Base-by-base conservation (phyloP, 2,329 filamentous ascomycete genomes). In the Helicocarpus griseus region DNA sequence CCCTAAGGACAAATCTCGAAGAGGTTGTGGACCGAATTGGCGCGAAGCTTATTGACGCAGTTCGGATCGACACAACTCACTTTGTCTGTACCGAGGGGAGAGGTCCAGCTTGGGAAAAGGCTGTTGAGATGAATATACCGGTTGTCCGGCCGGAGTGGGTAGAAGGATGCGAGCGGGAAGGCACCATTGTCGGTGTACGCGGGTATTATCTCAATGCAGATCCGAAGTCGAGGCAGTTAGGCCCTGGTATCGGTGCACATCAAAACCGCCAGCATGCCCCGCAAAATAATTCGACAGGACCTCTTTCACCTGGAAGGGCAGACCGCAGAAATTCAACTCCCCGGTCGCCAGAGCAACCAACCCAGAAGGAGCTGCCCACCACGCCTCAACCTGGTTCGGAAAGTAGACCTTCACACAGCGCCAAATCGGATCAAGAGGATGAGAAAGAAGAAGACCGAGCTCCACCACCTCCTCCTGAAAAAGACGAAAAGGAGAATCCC, bases 91-190 rank as follows among this genome's bases (percentile, higher is more conserved):
- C 89, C 8, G 93, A 98, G 68, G 90, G 90, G 28, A 77, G 90
- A 51, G 93, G 93, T 29, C 78, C 87, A 48, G 79, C 85, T 11
- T 98, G 93, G 93, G 93, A 98, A 72, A 94, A 93, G 75, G 93
- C 93, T 1, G 85, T 91, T 28, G 91, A 97, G 74, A 94, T 90
- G 81, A 98, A 97, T 68, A 95, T 98, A 50, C 93, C 93, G 6
- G 89, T 98, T 9, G 93, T 98, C 21, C 81, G 93, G 36, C 93
- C 93, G 19, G 93, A 98, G 69, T 98, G 93, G 93, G 81, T 98
- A 28, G 87, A 95, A 61, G 91, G 89, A n/a, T 98, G 93, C 66
- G 91, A 97, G 71, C 80, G 86, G 58, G 90, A 88, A 67, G 91
- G 91, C 41, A 82, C 89, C 54, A 95, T 98, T 56, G 85, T 97